These are phyloP conservation scores for Fusarium pseudonygamai DNA, from an alignment of 2,329 filamentous ascomycete species.

Conservation along the genomic window DNA sequence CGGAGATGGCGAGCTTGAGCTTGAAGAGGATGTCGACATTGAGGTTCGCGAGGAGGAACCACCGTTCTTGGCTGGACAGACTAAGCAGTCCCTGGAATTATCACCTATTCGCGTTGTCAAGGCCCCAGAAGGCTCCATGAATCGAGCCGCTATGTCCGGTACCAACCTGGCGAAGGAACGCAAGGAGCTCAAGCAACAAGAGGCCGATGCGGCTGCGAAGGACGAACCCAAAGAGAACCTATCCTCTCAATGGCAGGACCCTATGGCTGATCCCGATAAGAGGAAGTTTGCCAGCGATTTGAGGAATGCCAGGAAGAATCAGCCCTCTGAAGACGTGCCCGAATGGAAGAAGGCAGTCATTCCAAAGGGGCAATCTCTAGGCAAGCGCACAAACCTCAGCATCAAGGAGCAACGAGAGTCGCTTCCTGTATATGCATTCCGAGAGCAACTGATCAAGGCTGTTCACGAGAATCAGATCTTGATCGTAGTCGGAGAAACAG, in stretches of 20 bases:
- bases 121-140: conserved; percentile 97
- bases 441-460: conserved; percentile 86
- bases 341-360: conserved; percentile 92
- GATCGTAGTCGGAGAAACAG: conserved; percentile 97
- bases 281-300: conserved; percentile 90
- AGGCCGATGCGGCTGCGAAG: conserved; percentile 78
- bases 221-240: conserved; percentile 85
- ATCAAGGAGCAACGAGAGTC: conserved; percentile 96
- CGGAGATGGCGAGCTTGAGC: conserved; percentile 86
- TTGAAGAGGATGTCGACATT: conserved; percentile 97
- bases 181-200: conserved; percentile 87
- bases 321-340: conserved; percentile 75
- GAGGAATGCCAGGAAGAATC: conserved; percentile 70
- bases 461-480: conserved; percentile 88
- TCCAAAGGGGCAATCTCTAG: conserved; percentile 81
- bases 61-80: conserved; percentile 94
- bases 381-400: conserved; percentile 87
- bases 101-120: conserved; percentile 97
- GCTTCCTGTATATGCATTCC: conserved; percentile 88
- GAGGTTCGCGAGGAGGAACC: conserved; percentile 97
- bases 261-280: conserved; percentile 87
- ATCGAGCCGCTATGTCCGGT: conserved; percentile 94
- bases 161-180: conserved; percentile 89
- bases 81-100: conserved; percentile 92
- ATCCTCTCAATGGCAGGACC: conserved; percentile 93